Conservation (phyloP, 441 rosid genomes). For the Populus hybrid region DNA sequence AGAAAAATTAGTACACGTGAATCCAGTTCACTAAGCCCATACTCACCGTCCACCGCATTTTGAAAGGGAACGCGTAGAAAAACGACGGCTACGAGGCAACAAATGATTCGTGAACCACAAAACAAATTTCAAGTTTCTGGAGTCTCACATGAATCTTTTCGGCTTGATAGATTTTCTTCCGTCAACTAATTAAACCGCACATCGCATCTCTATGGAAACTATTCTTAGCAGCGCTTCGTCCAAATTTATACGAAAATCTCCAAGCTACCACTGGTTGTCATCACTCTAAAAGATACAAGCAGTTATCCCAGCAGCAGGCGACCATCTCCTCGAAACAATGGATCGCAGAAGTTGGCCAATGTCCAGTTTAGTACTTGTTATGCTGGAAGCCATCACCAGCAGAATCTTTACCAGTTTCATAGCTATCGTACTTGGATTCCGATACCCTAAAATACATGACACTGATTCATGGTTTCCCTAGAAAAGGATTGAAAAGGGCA, state of each 20-base stretch:
- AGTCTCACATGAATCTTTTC: neutral
- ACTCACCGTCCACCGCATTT: neutral
- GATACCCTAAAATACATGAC: too few species aligned
- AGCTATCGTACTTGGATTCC: too few species aligned
- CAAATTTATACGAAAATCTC: neutral
- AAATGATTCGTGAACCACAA: neutral
- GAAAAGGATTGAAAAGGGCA: neutral
- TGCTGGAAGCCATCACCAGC: too few species aligned
- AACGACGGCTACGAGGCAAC: neutral
- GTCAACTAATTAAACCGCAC: neutral
- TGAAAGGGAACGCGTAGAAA: fast-evolving
- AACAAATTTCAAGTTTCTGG: neutral
- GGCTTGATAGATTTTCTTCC: too few species aligned
- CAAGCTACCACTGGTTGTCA: neutral
- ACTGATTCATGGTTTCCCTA: too few species aligned
- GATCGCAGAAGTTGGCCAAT: neutral
- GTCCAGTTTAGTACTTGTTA: too few species aligned
- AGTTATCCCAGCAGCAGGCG: neutral
- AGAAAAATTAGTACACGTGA: neutral
- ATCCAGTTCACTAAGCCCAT: too few species aligned
- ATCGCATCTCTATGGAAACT: neutral
- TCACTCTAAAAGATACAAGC: neutral
- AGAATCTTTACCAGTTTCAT: too few species aligned
- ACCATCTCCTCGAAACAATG: neutral
- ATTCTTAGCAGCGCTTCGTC: too few species aligned